Percentiles rank a stretch among this genome's conserved stretches.
phyloP scores from a whole-genome alignment of 1,284 basidiomycete genomes.

The Taiwanofungus camphoratus region DNA sequence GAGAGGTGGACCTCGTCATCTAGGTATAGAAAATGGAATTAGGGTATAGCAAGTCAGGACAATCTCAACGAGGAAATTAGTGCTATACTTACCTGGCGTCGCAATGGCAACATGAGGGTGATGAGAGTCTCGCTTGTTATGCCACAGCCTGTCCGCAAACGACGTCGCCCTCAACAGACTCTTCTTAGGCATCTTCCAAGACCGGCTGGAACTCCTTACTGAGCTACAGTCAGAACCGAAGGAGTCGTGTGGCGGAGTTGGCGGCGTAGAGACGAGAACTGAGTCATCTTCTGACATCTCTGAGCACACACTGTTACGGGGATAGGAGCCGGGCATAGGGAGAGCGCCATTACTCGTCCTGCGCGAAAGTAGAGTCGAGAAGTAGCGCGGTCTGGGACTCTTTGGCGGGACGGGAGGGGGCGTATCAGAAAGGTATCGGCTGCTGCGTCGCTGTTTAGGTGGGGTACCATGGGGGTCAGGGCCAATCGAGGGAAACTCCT shows the following conservation, averaged over 20 bases:
- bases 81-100: slow-evolving; percentile 11
- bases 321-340: slow-evolving; percentile 19
- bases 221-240: slow-evolving; percentile 19
- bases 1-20: slow-evolving; percentile 12
- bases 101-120: slow-evolving; percentile 13
- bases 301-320: slow-evolving; percentile 29
- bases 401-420: slow-evolving; percentile 21
- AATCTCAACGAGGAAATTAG: not conserved
- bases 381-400: slow-evolving; percentile 22
- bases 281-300: slow-evolving; percentile 30
- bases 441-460: not conserved
- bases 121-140: slow-evolving; percentile 20
- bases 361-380: slow-evolving; percentile 24
- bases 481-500: slow-evolving; percentile 10
- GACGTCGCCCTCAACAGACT: slow-evolving; percentile 28
- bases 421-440: not conserved
- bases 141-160: slow-evolving; percentile 27
- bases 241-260: slow-evolving; percentile 26
- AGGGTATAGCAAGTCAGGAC: slow-evolving; percentile 4
- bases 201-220: slow-evolving; percentile 22
- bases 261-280: slow-evolving; percentile 26
- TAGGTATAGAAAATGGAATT: slow-evolving; percentile 3
- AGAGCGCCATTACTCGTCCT: slow-evolving; percentile 21
- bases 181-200: slow-evolving; percentile 25
- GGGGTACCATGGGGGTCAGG: not conserved